Evolutionary conservation across 768 basidiomycete species (phyloP).

Genomic region (Hypholoma fasciculare): DNA sequence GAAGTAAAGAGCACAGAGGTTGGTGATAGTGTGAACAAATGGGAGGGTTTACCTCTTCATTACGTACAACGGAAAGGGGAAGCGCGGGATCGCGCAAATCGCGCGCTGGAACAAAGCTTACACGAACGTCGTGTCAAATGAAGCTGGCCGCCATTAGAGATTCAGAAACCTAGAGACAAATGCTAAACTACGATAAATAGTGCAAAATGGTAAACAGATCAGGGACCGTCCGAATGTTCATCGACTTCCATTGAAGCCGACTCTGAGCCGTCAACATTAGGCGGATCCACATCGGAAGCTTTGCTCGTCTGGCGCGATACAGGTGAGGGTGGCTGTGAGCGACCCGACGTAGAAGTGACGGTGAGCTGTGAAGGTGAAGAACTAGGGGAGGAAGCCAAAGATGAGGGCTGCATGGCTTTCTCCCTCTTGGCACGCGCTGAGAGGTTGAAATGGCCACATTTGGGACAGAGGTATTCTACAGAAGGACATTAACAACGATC

Average conservation of each 20-base stretch:
- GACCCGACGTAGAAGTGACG: constrained; percentile 7
- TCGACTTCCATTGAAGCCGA: constrained; percentile 32
- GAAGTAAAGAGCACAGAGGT: too few species aligned
- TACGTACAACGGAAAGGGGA: too few species aligned
- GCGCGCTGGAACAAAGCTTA: too few species aligned
- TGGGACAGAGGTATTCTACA: constrained; percentile 82
- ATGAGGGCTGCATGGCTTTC: constrained; percentile 13
- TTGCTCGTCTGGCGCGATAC: constrained; percentile 5
- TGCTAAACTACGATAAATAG: constrained; percentile 3
- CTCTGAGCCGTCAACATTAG: constrained; percentile 22
- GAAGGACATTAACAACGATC: background rate
- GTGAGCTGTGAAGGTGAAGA: constrained; percentile 15
- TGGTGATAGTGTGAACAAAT: too few species aligned
- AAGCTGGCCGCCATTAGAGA: too few species aligned
- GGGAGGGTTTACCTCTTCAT: too few species aligned
- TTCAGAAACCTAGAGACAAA: background rate
- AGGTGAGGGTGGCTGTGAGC: constrained; percentile 4
- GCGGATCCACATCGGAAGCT: constrained; percentile 15
- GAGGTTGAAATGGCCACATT: constrained; percentile 83
- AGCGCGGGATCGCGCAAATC: too few species aligned
- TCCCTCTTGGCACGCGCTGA: constrained; percentile 39
- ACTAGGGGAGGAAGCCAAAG: constrained; percentile 14
- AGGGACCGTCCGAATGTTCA: constrained; percentile 2
- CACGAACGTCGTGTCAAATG: too few species aligned
- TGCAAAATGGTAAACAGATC: background rate